Base-by-base conservation (phyloP, 2,329 filamentous ascomycete genomes). In the Ceratocystis colombiana region DNA sequence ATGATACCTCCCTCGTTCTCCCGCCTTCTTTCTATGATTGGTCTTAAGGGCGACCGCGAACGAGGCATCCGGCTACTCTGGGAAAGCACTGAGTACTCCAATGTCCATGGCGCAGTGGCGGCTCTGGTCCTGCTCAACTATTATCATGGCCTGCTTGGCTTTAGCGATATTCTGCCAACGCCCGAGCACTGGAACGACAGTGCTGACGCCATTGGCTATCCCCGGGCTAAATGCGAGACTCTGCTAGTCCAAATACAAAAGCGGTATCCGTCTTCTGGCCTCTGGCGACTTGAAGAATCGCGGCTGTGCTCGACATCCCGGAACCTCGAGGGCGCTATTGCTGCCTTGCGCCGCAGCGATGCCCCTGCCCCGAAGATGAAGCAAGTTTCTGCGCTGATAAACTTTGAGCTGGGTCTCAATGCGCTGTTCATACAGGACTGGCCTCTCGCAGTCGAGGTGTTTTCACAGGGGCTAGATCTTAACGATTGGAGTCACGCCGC, bases 401-500 rank as follows among this genome's bases (percentile, higher is more conserved):
- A 86, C 72, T 99, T 97, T 73, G 93, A 97, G 75, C 84, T 88
- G 70, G 87, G 87, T 57, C 76, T 97, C 69, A 84, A 88, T 71
- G 81, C 84, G 68, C 88, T 96, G 84, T 92, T 88, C 71, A 76
- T 87, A 20, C 89, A 95, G 73, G 81, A 87, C 69, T 96, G 93
- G 77, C 75, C 83, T 6, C 79, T 86, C 3, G 91, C 89, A 75
- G 84, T 89, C 2, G 81, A 87, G 66, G 82, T 84, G 0, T 97
- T 96, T 75, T 75, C 92, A 50, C 73, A 82, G 70, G 92, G 89
- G 70, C 79, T 89, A 10, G 86, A 89, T 65, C 80, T 94, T 66
- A 96, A 96, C 75, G 89, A 89, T 71, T 97, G 94, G 94, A 92
- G 88, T 66, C 90, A 91, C 64, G 85, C 87, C 0, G 75, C 97